phyloP scores from a whole-genome alignment of 208 protist genomes.

The Crithidia thermophila region DNA sequence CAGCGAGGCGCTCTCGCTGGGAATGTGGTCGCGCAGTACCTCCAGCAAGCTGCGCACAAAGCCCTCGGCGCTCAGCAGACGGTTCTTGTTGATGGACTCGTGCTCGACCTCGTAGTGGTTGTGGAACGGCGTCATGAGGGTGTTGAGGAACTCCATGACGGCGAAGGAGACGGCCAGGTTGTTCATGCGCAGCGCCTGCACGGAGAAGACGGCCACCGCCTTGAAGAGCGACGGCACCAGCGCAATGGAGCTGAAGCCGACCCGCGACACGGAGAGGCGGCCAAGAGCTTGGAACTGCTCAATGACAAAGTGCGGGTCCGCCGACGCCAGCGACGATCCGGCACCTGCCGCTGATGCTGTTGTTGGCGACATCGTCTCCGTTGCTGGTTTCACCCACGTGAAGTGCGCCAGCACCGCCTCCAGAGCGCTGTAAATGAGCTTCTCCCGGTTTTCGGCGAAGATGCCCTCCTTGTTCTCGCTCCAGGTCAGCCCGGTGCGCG shows the following conservation, averaged over 20 bases:
- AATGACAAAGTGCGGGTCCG: conserved; percentile 38
- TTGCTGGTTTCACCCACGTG: conserved; percentile 30
- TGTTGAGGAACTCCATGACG: conserved; percentile 88
- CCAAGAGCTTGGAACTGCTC: conserved; percentile 84
- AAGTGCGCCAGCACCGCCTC: conserved; percentile 66
- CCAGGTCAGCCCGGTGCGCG: conserved; percentile 73
- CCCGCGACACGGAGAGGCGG: conserved; percentile 81
- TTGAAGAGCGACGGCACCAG: conserved; percentile 66
- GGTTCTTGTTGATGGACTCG: conserved; percentile 90
- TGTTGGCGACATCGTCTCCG: neutral
- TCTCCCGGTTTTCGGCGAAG: conserved; percentile 93
- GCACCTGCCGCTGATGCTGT: neutral
- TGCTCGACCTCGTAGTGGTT: conserved; percentile 91
- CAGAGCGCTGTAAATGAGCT: conserved; percentile 80
- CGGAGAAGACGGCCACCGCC: conserved; percentile 47
- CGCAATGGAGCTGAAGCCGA: conserved; percentile 89
- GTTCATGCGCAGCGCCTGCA: conserved; percentile 71
- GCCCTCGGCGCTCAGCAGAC: conserved; percentile 66
- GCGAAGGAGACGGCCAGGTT: conserved; percentile 72
- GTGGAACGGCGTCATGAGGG: conserved; percentile 94
- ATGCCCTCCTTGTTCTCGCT: conserved; percentile 90
- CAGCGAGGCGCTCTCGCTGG: conserved; percentile 75
- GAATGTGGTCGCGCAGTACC: conserved; percentile 72
- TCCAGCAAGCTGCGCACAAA: conserved; percentile 78
- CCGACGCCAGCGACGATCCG: neutral